These are phyloP conservation scores for Mallotus nudiflorus DNA, from an alignment of 345 rosid genomes.

Conservation along the genomic window DNA sequence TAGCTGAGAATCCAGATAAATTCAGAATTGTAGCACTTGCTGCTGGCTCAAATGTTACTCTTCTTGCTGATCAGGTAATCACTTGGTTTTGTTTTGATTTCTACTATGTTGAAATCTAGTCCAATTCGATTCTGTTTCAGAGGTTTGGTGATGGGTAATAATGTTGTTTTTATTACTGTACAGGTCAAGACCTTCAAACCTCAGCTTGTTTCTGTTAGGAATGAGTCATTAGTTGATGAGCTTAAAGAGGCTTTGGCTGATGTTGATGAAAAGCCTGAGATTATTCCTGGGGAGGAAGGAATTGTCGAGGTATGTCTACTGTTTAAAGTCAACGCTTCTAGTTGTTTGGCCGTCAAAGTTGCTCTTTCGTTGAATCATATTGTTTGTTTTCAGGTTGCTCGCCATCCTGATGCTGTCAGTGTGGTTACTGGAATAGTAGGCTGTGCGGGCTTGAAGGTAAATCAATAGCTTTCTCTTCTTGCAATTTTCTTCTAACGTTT, in stretches of 20 bases:
- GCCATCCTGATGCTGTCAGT: slow-evolving; percentile 85
- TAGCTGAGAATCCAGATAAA: slow-evolving; percentile 85
- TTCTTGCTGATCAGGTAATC: slow-evolving; percentile 88
- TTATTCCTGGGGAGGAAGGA: slow-evolving; percentile 93
- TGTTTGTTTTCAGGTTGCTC: slow-evolving; percentile 67
- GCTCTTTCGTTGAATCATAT: slow-evolving; percentile 17
- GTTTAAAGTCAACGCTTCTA: slow-evolving; percentile 16
- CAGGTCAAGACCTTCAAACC: slow-evolving; percentile 91
- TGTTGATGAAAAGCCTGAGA: slow-evolving; percentile 81
- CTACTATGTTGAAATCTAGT: neutral
- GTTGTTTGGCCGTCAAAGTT: slow-evolving; percentile 9
- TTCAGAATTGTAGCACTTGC: slow-evolving; percentile 91
- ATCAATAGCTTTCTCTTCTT: neutral
- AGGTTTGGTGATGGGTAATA: slow-evolving; percentile 9
- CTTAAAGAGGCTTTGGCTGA: slow-evolving; percentile 82
- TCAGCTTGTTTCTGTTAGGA: slow-evolving; percentile 74
- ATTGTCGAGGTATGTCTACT: slow-evolving; percentile 63
- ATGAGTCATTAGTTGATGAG: slow-evolving; percentile 69
- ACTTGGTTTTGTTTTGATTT: too few species aligned
- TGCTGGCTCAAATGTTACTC: slow-evolving; percentile 93
- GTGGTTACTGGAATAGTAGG: slow-evolving; percentile 98
- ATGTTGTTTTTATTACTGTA: slow-evolving; percentile 18
- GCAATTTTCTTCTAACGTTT: neutral
- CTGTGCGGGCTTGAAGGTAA: slow-evolving; percentile 93
- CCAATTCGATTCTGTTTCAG: neutral